Base-by-base conservation (phyloP, 805 yeast genomes). In the Candida parachauliodes region DNA sequence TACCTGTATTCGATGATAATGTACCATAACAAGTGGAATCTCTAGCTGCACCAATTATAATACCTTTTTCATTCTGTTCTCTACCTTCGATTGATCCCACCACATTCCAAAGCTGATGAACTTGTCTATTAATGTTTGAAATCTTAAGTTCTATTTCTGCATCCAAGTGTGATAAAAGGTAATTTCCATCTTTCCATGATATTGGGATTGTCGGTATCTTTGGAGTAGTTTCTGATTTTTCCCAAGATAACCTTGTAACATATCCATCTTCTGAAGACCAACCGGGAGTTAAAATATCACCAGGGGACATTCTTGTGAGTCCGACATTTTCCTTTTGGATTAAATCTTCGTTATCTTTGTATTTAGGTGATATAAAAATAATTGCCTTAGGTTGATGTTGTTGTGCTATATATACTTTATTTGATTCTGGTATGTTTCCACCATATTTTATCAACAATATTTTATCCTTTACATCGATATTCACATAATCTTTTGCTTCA, bases 11-110 rank as follows among this genome's bases (percentile, higher is more conserved):
- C 7, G 88, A 79, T 23, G 76, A 70, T 3, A 75, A 60, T 0
- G 94, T 80, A n/a, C 96, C 97, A 47, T 64, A 73, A 44, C 88
- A 77, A 17, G 79, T 65, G 0, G 95, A 68, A 53, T 88, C 96
- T 47, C 96, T 67, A 4, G 83, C 75, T 0, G 96, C 88, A 1
- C 95, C 96, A 39, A 91, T 76, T 2, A 89, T 67, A 4, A 91
- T 61, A 0, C 86, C 87, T 46, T 77, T 74, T 15, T 77, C 86
- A 15, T 68, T 64, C 59, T 87, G 95, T 53, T 91, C 97, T 32
- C 80, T 64, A 9, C 97, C 97, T 23, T 74, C 70, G 16, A 89
- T 77, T 31, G 81, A 75, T 1, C 91, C 95, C 19, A 87, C 54
- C 1, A 89, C 77, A 52, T 88, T 86, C 86, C 93, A 80, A 3